A percentile compares a stretch with the other conserved stretches of the same genome.
phyloP scores from a whole-genome alignment of 345 rosid species.

The Melastoma malabathricum region DNA sequence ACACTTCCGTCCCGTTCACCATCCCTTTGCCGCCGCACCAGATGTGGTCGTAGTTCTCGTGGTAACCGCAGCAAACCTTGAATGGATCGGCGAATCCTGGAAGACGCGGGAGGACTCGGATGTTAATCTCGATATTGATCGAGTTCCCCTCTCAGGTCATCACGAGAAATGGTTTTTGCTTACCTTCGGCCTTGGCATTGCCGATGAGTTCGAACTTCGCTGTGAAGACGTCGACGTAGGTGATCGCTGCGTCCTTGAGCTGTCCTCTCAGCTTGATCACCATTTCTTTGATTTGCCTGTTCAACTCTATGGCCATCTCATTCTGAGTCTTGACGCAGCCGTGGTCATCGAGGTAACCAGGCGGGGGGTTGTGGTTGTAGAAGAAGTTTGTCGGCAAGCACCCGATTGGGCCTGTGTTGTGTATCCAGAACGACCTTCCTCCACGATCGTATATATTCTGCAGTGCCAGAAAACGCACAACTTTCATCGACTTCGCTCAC shows the following conservation, averaged over 20 bases:
- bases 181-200: slow-evolving; percentile 52
- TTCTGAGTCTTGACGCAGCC: slow-evolving; percentile 79
- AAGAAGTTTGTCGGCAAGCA: slow-evolving; percentile 71
- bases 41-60: slow-evolving; percentile 34
- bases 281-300: slow-evolving; percentile 49
- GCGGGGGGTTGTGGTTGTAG: slow-evolving; percentile 49
- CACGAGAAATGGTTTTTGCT: neutral
- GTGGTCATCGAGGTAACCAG: slow-evolving; percentile 46
- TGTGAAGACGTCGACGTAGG: slow-evolving; percentile 65
- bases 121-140: no score
- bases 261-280: slow-evolving; percentile 36
- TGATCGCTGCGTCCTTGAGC: slow-evolving; percentile 55
- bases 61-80: slow-evolving; percentile 51
- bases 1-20: slow-evolving; percentile 26
- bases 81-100: slow-evolving; percentile 41
- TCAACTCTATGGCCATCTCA: slow-evolving; percentile 64
- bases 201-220: slow-evolving; percentile 65
- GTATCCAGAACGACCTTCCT: slow-evolving; percentile 64
- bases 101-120: neutral
- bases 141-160: neutral
- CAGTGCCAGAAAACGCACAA: neutral
- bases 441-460: slow-evolving; percentile 41
- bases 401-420: slow-evolving; percentile 84
- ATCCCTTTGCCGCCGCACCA: slow-evolving; percentile 37
- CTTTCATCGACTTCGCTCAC: no score